Percentiles rank a stretch among this genome's conserved stretches.
Conservation (phyloP, 2,329 filamentous ascomycete species). For the Huntiella abstrusa region DNA sequence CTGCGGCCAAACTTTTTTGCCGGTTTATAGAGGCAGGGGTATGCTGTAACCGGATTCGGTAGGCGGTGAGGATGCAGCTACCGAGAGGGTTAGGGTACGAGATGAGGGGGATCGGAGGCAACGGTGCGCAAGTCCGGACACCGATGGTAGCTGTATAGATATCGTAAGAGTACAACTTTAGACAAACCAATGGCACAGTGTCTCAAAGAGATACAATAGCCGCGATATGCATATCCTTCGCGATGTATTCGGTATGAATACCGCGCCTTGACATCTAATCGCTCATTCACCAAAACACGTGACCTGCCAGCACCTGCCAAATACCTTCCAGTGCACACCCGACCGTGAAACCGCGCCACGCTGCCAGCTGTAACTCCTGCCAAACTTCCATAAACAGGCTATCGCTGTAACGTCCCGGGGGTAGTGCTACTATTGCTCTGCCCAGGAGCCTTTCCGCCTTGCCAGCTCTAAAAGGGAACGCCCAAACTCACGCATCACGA, state of each 20-base stretch:
- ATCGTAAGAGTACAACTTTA: background rate
- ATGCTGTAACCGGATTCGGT: background rate
- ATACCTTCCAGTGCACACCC: too few relatives aligned
- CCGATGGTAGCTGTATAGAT: too few relatives aligned
- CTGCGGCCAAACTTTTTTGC: conserved; percentile 14
- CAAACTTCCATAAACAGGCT: background rate
- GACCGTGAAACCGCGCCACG: background rate
- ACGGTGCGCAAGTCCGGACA: background rate
- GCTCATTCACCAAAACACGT: too few relatives aligned
- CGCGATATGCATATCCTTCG: too few relatives aligned
- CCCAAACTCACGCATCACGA: background rate
- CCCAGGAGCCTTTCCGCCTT: background rate
- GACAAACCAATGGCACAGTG: background rate
- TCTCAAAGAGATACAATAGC: background rate
- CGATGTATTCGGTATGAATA: too few relatives aligned
- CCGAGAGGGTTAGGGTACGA: background rate
- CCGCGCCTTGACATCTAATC: too few relatives aligned
- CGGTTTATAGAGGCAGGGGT: background rate
- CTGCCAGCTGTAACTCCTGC: background rate
- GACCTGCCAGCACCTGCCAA: too few relatives aligned
- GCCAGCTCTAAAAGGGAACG: background rate
- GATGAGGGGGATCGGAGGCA: background rate
- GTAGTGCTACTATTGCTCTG: too few relatives aligned
- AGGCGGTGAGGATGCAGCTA: conserved; percentile 4
- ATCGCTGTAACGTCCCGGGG: background rate